Percentiles rank a stretch among this genome's conserved stretches.
Evolutionary conservation across 2,329 filamentous ascomycete species (phyloP).

Genomic region (Pyricularia sp.): DNA sequence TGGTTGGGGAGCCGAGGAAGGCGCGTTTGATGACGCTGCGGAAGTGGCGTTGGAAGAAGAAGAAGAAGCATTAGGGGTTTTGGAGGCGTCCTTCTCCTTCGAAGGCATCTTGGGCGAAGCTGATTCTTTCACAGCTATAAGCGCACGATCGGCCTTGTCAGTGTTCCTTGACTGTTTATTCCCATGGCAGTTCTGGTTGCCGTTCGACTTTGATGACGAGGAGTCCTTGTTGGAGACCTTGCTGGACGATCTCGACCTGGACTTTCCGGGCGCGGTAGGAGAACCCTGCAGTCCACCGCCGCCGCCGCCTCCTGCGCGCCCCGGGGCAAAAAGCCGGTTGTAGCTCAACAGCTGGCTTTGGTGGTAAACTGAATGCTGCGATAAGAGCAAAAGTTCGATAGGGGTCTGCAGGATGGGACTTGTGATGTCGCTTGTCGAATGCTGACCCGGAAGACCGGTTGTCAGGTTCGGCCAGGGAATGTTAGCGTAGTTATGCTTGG

Average conservation of each 20-base stretch:
- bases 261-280: conserved; percentile 40
- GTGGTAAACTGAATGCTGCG: conserved; percentile 47
- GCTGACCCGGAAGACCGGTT: conserved; percentile 6
- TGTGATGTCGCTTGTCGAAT: conserved; percentile 11
- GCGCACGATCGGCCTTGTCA: conserved; percentile 48
- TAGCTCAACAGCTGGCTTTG: conserved; percentile 52
- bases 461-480: conserved; percentile 21
- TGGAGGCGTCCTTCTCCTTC: conserved; percentile 23
- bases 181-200: conserved; percentile 43
- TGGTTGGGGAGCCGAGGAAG: neutral
- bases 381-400: conserved; percentile 43
- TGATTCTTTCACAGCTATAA: conserved; percentile 45
- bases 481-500: conserved; percentile 32
- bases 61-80: conserved; percentile 3
- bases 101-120: conserved; percentile 33
- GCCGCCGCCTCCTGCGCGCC: conserved; percentile 31
- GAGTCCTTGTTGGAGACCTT: conserved; percentile 44
- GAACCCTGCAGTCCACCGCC: conserved; percentile 43
- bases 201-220: conserved; percentile 1
- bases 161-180: conserved; percentile 43
- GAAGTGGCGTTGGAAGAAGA: conserved; percentile 7
- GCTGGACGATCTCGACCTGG: conserved; percentile 45
- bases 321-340: conserved; percentile 50
- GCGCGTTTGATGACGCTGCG: conserved; percentile 1
- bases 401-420: conserved; percentile 10